phyloP scores from a whole-genome alignment of 2,329 filamentous ascomycete species.

The Calonectria naviculata region DNA sequence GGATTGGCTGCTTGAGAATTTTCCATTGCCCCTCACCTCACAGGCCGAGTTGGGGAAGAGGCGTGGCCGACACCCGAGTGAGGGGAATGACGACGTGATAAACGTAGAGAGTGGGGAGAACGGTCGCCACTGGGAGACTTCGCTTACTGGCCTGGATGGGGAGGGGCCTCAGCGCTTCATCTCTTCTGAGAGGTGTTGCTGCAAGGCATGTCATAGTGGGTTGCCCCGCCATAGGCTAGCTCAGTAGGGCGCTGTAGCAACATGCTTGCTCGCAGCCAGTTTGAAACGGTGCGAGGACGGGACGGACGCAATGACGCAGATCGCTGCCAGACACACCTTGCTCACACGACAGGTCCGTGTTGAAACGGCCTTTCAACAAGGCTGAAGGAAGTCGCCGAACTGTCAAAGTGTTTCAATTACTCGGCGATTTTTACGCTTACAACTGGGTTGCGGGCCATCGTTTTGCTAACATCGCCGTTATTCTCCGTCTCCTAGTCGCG shows the following conservation, averaged over 20 bases:
- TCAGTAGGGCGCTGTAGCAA: background rate
- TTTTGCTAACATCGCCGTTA: background rate
- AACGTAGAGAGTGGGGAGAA: background rate
- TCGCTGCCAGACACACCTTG: background rate
- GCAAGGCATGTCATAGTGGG: background rate
- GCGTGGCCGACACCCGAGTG: background rate
- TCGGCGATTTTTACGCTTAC: background rate
- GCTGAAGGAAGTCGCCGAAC: background rate
- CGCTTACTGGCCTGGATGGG: background rate
- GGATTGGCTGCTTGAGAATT: constrained; percentile 30
- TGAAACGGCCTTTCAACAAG: background rate
- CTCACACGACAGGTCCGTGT: background rate
- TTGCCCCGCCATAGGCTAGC: background rate
- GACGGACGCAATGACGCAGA: background rate
- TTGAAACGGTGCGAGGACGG: background rate
- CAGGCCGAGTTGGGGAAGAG: constrained; percentile 12
- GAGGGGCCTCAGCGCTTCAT: background rate
- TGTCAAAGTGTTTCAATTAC: background rate
- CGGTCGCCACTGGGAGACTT: background rate
- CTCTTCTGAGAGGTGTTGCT: background rate
- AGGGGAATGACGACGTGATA: constrained; percentile 10
- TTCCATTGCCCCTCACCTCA: constrained; percentile 11
- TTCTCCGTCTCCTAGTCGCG: background rate
- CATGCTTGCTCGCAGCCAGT: background rate
- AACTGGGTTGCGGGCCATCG: background rate